phyloP scores from a whole-genome alignment of 2,329 filamentous ascomycete species.

The Blastomyces gilchristii region DNA sequence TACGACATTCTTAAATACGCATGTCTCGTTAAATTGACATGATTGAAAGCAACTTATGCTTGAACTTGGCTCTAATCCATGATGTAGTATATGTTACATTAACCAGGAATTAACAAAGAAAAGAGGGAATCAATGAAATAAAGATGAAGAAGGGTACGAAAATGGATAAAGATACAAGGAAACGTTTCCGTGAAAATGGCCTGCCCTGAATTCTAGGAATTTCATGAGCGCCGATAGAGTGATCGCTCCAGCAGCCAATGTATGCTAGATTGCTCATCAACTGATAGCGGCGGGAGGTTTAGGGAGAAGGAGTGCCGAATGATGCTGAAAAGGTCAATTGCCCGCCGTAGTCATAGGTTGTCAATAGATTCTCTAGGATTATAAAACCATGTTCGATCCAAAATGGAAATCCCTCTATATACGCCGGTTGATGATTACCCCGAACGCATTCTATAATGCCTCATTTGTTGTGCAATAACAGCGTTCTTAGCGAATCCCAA shows the following conservation, averaged over 20 bases:
- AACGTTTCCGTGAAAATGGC: neutral
- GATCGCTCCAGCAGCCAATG: neutral
- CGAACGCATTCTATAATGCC: neutral
- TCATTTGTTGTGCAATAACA: constrained; percentile 73
- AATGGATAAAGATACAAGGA: neutral
- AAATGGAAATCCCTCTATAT: neutral
- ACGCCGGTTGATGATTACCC: neutral
- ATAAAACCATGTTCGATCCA: neutral
- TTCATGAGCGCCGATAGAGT: neutral
- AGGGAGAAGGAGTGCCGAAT: neutral
- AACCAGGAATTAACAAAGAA: neutral
- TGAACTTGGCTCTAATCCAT: neutral
- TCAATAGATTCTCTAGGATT: neutral
- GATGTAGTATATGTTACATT: constrained; percentile 2
- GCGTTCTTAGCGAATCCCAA: constrained; percentile 77
- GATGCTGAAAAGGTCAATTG: neutral
- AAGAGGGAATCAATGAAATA: neutral
- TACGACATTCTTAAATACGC: neutral
- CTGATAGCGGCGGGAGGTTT: neutral
- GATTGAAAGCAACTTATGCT: neutral
- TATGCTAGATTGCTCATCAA: neutral
- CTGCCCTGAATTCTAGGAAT: neutral
- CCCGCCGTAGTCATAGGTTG: neutral
- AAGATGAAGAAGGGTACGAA: neutral
- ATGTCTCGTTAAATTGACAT: neutral